Base-by-base conservation (phyloP, 2,329 filamentous ascomycete genomes). In the Coleophoma eucalyptorum region DNA sequence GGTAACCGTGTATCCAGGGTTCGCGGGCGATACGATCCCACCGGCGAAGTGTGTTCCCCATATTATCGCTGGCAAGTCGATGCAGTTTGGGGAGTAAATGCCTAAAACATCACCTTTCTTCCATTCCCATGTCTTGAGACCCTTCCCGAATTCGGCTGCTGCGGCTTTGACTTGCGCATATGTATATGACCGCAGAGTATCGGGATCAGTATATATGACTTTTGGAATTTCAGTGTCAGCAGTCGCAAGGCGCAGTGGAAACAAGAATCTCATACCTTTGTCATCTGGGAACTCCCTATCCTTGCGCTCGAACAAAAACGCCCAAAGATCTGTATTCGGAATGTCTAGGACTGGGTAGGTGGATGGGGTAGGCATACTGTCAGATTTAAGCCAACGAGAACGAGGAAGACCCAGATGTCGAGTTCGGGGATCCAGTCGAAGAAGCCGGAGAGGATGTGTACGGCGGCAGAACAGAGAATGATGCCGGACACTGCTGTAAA, bases 21-120 rank as follows among this genome's bases (percentile, higher is more conserved):
- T 97, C 3, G 90, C 91, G 0, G 92, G 90, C n/a, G 86, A 90
- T 11, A 90, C 72, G 47, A 90, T 74, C 31, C 89, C 91, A 43
- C 91, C 92, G 1, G 90, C 87, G 88, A 90, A 97, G 57, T 87
- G 82, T 10, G 83, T 78, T 26, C 91, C 92, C 75, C 89, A 90
- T 67, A 83, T 89, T 43, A 91, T 69, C 3, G 86, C 75, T 0
- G 90, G 86, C 0, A 86, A 90, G 67, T 97, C 92, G 64, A 97
- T 87, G 67, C 79, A 84, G 67, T 97, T 97, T 26, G 91, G 89
- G 3, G 89, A 86, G 74, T 87, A 96, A 49, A 96, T 76, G 11
- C 80, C 87, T 19, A 97, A 76, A 1, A 94, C 89, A 65, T 97
- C 89, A 62, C 89, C 88, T 65, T 87, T 91, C 59, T 84, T 77